These are phyloP conservation scores for Lathyrus aphaca DNA, from an alignment of 306 rosid genomes.

Conservation along the genomic window DNA sequence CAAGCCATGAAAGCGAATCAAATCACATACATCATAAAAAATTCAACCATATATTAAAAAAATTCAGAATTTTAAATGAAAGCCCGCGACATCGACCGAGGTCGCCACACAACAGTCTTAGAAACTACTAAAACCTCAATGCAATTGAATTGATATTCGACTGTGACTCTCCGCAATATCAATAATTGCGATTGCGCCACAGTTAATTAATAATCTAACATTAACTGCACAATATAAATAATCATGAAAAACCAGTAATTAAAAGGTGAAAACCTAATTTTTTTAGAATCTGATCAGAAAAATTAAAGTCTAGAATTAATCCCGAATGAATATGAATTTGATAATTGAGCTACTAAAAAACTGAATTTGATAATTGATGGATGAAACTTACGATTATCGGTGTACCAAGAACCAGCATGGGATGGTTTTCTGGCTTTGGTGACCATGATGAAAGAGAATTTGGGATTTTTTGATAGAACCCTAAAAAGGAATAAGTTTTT, in stretches of 20 bases:
- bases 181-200: neutral
- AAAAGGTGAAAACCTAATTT: conserved; percentile 4
- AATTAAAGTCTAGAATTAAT: neutral
- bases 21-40: neutral
- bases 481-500: conserved; percentile 23
- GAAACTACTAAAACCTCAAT: neutral
- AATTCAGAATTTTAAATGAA: neutral
- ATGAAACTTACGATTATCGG: conserved; percentile 70
- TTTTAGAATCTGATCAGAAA: conserved; percentile 19
- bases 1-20: conserved; percentile 15
- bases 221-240: neutral
- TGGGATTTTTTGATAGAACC: conserved; percentile 27
- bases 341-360: too few species aligned
- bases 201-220: neutral
- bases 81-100: neutral
- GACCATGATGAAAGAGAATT: conserved; percentile 54
- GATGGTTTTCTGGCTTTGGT: conserved; percentile 61
- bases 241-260: conserved; percentile 1
- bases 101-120: neutral
- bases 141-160: neutral
- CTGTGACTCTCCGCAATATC: neutral
- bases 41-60: neutral
- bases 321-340: neutral
- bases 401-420: conserved; percentile 95
- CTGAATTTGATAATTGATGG: neutral